Conservation (phyloP, 495 filamentous ascomycete genomes). For the Daldinia caldariorum region DNA sequence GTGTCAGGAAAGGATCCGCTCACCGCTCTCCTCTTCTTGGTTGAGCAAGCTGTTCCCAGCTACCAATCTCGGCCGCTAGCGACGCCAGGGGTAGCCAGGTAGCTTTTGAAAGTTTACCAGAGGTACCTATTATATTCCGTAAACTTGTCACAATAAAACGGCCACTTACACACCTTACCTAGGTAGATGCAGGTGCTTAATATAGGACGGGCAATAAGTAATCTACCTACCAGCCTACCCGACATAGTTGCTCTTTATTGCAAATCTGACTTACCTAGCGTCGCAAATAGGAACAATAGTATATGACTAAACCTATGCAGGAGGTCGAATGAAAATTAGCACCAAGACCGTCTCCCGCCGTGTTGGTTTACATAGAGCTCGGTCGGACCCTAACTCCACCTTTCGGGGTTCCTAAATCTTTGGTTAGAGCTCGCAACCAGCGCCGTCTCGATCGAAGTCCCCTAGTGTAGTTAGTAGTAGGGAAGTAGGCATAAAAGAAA, state of each 20-base stretch:
- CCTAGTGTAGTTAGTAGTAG: neutral
- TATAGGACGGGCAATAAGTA: neutral
- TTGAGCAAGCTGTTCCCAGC: conserved; percentile 29
- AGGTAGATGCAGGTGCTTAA: neutral
- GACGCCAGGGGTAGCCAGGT: conserved; percentile 36
- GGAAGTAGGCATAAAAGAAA: conserved; percentile 6
- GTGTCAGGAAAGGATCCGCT: conserved; percentile 37
- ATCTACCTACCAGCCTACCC: neutral
- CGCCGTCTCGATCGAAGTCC: conserved; percentile 21
- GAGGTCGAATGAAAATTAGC: conserved; percentile 11
- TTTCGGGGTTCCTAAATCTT: conserved; percentile 24
- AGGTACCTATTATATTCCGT: conserved; percentile 2
- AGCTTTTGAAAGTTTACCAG: conserved; percentile 26
- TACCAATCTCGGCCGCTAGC: conserved; percentile 36
- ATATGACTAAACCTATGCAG: neutral
- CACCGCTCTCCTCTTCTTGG: conserved; percentile 40
- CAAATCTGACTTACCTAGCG: conserved; percentile 4
- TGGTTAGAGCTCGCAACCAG: conserved; percentile 39
- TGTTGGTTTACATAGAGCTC: conserved; percentile 9
- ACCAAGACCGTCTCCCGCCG: conserved; percentile 16
- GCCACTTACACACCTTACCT: conserved; percentile 18
- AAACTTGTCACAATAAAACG: conserved; percentile 26
- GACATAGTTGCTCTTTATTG: neutral
- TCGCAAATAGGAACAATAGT: neutral
- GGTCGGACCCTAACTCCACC: conserved; percentile 28